phyloP scores from a whole-genome alignment of 1,284 basidiomycete species.

The Xerocomus nothofagi region DNA sequence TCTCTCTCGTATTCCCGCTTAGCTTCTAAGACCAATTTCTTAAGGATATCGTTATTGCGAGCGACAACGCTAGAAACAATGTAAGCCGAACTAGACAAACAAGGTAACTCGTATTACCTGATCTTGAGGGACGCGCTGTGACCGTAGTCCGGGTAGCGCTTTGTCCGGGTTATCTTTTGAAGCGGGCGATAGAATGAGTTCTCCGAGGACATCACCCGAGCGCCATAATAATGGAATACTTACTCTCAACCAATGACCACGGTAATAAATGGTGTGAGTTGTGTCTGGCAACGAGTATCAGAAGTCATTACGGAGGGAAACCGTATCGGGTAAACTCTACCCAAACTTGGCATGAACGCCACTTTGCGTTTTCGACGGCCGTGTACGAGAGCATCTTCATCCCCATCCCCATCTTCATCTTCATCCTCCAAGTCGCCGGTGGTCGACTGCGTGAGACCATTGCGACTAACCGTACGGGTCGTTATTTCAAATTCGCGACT shows the following conservation, averaged over 20 bases:
- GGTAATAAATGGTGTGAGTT: conserved; percentile 83
- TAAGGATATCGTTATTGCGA: conserved; percentile 80
- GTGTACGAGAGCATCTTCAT: conserved; percentile 52
- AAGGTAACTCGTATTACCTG: conserved; percentile 46
- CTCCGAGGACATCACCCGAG: conserved; percentile 20
- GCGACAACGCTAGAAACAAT: conserved; percentile 65
- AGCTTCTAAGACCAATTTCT: conserved; percentile 79
- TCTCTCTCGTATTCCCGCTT: conserved; percentile 86
- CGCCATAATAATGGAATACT: conserved; percentile 28
- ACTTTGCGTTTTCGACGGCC: conserved; percentile 73
- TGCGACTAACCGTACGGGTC: conserved; percentile 65
- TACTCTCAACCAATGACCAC: conserved; percentile 82
- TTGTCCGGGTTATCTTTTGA: conserved; percentile 72
- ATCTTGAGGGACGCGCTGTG: conserved; percentile 72
- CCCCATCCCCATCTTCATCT: conserved; percentile 57
- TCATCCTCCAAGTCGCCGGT: conserved; percentile 77
- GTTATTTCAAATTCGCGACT: conserved; percentile 86
- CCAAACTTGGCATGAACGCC: conserved; percentile 72
- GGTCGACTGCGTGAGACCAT: conserved; percentile 61
- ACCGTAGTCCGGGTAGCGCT: conserved; percentile 71
- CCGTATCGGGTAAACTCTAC: conserved; percentile 43
- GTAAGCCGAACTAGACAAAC: conserved; percentile 7
- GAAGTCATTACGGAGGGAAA: conserved; percentile 25
- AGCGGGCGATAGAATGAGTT: conserved; percentile 26
- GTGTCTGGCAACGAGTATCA: conserved; percentile 53